Evolutionary conservation across 768 basidiomycete genomes (phyloP).

Genomic region (Clathrus columnatus): DNA sequence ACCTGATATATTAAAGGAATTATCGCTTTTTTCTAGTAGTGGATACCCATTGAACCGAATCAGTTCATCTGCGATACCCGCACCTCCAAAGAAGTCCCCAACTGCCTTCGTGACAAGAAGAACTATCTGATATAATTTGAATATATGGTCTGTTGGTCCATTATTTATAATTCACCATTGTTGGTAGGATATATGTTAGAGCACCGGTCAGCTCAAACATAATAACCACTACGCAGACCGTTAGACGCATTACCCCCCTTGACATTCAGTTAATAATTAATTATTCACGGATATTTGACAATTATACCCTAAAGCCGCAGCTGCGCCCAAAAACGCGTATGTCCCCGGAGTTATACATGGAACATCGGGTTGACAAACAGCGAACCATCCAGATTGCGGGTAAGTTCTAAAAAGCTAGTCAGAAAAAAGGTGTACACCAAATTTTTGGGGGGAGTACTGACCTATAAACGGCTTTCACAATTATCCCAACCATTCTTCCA

Average conservation of each 20-base stretch:
- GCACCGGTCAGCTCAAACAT: constrained; percentile 99
- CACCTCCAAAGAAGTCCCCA: constrained; percentile 86
- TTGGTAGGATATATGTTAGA: constrained; percentile 91
- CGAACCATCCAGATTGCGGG: constrained; percentile 79
- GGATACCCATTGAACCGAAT: constrained; percentile 97
- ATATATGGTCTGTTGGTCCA: neutral
- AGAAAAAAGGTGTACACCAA: neutral
- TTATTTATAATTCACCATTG: constrained; percentile 62
- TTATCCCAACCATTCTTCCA: constrained; percentile 93
- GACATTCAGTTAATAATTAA: neutral
- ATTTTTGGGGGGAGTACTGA: constrained; percentile 23
- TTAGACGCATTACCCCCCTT: constrained; percentile 95
- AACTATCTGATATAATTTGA: constrained; percentile 59
- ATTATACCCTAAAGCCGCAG: constrained; percentile 80
- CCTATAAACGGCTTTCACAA: constrained; percentile 90
- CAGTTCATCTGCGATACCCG: constrained; percentile 94
- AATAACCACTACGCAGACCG: constrained; percentile 96
- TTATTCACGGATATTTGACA: neutral
- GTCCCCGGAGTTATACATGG: constrained; percentile 98
- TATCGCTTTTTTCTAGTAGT: constrained; percentile 92
- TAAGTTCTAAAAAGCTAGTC: constrained; percentile 50
- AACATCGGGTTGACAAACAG: constrained; percentile 80
- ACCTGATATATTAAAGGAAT: constrained; percentile 88
- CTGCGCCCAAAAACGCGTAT: constrained; percentile 95
- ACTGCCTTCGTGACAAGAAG: constrained; percentile 95